Evolutionary conservation across 495 filamentous ascomycete species (phyloP), one percentile per base, ranked within the genome.

Genomic region (Penicillium manginii): DNA sequence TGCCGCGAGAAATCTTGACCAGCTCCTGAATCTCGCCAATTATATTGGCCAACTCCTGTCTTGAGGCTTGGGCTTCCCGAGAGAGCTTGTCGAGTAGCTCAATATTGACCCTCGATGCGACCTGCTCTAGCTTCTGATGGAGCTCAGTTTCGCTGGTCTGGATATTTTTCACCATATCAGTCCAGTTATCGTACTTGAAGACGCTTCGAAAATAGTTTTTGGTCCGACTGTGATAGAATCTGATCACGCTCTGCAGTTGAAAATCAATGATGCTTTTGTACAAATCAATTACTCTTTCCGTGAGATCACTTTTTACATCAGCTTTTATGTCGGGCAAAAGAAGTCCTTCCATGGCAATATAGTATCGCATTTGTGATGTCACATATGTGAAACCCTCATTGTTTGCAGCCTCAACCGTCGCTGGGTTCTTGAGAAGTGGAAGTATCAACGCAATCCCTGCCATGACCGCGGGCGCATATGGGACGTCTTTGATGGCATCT

Each of bases 401-500:
- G 17, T 60, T 60, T 6, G 45, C 51, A 21, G 21, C 21, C 2
- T 55, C 51, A 22, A 43, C 51, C 12, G 43, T 26, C 0, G 45
- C 32, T 8, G 57, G 57, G 22, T 50, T 54, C 10, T 21, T 55
- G n/a, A 60, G 35, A 9, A 60, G 35, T 14, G 51, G 51, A 23
- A 60, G 43, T 1, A 54, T 9, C 9, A 60, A 29, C 11, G 43
- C 42, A 9, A 60, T 54, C 12, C 51, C 57, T 14, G 51, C 57
- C 57, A 54, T 60, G 6, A 54, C 57, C 18, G 51, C 52, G 4
- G 52, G 57, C 11, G 31, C 57, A 22, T 50, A 60, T 8, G 57
- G 57, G 3, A 60, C 51, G 50, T 59, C 57, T 40, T 54, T 50
- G 31, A 60, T 15, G 4, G 51, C 57, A 45, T 55, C 57, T 32